A percentile compares a stretch with the other conserved stretches of the same genome.
phyloP scores from a whole-genome alignment of 768 basidiomycete genomes.

The Hydnum rufescens region DNA sequence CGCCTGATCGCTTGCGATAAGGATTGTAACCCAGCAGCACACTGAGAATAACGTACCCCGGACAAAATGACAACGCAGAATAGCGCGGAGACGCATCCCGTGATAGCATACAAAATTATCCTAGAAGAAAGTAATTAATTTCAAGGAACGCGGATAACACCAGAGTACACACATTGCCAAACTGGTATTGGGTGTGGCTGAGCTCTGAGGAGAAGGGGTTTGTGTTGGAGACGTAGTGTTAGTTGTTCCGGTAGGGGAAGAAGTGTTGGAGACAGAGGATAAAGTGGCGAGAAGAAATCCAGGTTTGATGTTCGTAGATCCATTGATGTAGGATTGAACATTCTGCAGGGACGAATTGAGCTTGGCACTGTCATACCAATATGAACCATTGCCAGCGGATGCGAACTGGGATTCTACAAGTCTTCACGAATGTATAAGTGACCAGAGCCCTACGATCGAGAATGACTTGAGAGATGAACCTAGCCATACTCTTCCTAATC shows the following conservation, averaged over 20 bases:
- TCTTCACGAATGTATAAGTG: conserved; percentile 14
- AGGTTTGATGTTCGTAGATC: conserved; percentile 25
- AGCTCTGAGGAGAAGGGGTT: conserved; percentile 12
- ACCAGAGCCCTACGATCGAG: neutral
- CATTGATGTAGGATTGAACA: conserved; percentile 24
- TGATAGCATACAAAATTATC: conserved; percentile 75
- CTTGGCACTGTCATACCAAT: conserved; percentile 32
- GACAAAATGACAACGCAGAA: conserved; percentile 73
- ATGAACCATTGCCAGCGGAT: conserved; percentile 31
- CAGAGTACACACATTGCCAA: conserved; percentile 48
- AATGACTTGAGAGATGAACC: conserved; percentile 16
- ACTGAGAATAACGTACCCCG: conserved; percentile 32
- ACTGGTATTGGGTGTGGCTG: conserved; percentile 25
- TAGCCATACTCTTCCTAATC: conserved; percentile 36
- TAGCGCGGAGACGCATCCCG: conserved; percentile 68
- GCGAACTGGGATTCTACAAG: conserved; percentile 35
- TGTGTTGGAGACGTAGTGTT: conserved; percentile 34
- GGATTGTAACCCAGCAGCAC: neutral
- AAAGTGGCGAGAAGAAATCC: conserved; percentile 58
- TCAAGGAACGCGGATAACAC: neutral
- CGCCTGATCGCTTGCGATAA: conserved; percentile 26
- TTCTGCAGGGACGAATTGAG: conserved; percentile 32
- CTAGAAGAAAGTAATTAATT: conserved; percentile 19
- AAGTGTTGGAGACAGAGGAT: neutral
- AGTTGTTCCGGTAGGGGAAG: too few relatives aligned